Evolutionary conservation across 352 stramenopile genomes (phyloP).

Genomic region (Phytophthora podocarpi): DNA sequence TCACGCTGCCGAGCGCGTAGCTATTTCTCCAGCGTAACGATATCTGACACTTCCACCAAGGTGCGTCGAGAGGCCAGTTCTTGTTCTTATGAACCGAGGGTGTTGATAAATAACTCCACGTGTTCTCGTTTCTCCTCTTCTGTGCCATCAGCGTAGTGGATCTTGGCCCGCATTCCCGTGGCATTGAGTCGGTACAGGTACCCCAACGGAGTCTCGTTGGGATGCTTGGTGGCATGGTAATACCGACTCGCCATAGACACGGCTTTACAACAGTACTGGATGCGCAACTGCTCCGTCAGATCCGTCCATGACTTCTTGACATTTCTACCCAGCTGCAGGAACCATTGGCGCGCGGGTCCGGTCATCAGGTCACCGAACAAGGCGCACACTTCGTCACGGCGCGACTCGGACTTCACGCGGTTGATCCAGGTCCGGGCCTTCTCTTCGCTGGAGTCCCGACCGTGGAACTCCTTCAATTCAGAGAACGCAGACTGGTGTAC

Average conservation of each 20-base stretch:
- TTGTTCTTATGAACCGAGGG: background rate
- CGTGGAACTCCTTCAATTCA: slow-evolving; percentile 15
- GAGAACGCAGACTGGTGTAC: slow-evolving; percentile 13
- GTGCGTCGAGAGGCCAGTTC: background rate
- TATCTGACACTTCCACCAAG: slow-evolving; percentile 1
- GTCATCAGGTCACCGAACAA: slow-evolving; percentile 18
- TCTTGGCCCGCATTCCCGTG: background rate
- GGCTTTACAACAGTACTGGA: slow-evolving; percentile 21
- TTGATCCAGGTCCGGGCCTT: slow-evolving; percentile 19
- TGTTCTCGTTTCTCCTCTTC: background rate
- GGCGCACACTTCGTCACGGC: slow-evolving; percentile 14
- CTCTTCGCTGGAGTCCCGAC: slow-evolving; percentile 8
- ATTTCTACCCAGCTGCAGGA: slow-evolving; percentile 2
- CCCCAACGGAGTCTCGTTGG: slow-evolving; percentile 1
- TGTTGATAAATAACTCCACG: background rate
- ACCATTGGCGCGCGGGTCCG: slow-evolving; percentile 11
- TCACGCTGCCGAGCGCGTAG: slow-evolving; percentile 2
- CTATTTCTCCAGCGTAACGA: slow-evolving; percentile 1
- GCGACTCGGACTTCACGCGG: background rate
- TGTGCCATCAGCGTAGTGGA: background rate
- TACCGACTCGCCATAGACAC: slow-evolving; percentile 17
- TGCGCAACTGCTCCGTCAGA: slow-evolving; percentile 4
- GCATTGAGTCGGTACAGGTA: slow-evolving; percentile 18
- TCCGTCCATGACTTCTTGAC: slow-evolving; percentile 4
- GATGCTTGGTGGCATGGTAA: too few relatives aligned